These are phyloP conservation scores for Stephania japonica DNA, from an alignment of 164 flowering plant species.

Conservation along the genomic window DNA sequence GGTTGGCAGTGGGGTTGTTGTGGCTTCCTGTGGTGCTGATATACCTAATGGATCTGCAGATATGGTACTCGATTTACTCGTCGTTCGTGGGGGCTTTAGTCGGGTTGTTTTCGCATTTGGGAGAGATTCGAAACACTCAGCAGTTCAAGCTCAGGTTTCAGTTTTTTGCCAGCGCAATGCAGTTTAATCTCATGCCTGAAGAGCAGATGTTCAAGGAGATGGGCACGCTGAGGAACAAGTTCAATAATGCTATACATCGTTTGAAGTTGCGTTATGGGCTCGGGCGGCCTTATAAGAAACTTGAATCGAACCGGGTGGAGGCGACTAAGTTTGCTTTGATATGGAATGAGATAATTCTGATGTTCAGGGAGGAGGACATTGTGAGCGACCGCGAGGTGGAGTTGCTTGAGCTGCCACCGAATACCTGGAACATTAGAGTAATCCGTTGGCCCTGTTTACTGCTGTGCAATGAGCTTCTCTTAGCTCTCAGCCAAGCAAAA, in stretches of 20 bases:
- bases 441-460: constrained; percentile 95
- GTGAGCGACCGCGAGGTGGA: constrained; percentile 74
- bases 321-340: constrained; percentile 71
- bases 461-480: constrained; percentile 80
- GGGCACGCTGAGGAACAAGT: constrained; percentile 46
- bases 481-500: constrained; percentile 74
- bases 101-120: constrained; percentile 82
- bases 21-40: constrained; percentile 85
- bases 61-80: constrained; percentile 81
- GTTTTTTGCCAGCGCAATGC: constrained; percentile 90
- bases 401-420: constrained; percentile 70
- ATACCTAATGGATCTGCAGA: constrained; percentile 78
- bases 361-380: constrained; percentile 83
- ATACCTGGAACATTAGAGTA: constrained; percentile 78
- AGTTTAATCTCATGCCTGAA: constrained; percentile 88
- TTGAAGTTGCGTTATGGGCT: constrained; percentile 80
- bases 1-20: constrained; percentile 48
- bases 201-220: constrained; percentile 35
- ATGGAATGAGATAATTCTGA: constrained; percentile 78
- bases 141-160: constrained; percentile 88
- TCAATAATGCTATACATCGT: constrained; percentile 59
- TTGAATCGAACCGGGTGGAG: constrained; percentile 75
- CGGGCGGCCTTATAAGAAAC: constrained; percentile 64
- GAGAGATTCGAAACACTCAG: constrained; percentile 72
- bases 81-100: constrained; percentile 61